Conservation (phyloP, 371 early-diverging fungal genomes). For the Rhizopus arrhizus region DNA sequence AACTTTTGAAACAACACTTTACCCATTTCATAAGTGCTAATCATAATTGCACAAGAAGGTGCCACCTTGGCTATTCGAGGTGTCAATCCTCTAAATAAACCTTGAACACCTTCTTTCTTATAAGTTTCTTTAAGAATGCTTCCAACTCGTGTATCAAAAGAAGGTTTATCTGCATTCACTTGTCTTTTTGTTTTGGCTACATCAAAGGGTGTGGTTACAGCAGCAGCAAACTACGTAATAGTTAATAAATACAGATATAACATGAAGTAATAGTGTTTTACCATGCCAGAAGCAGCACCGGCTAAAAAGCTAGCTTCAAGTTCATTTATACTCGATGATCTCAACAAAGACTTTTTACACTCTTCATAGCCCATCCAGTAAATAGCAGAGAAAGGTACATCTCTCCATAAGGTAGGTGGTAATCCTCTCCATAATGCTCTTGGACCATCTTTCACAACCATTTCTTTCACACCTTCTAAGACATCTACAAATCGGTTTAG, state of each 20-base stretch:
- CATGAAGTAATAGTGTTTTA: slow-evolving; percentile 31
- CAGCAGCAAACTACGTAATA: slow-evolving; percentile 72
- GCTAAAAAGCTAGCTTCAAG: slow-evolving; percentile 63
- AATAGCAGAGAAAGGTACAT: slow-evolving; percentile 89
- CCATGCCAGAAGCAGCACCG: slow-evolving; percentile 77
- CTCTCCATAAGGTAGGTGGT: slow-evolving; percentile 90
- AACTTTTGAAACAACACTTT: slow-evolving; percentile 51
- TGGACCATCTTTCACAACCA: slow-evolving; percentile 65
- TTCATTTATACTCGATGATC: slow-evolving; percentile 28
- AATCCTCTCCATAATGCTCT: slow-evolving; percentile 84
- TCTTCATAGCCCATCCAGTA: slow-evolving; percentile 93
- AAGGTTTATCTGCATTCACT: slow-evolving; percentile 42
- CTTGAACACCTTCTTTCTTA: slow-evolving; percentile 69
- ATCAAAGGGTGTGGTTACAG: slow-evolving; percentile 93
- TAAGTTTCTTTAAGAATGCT: slow-evolving; percentile 57
- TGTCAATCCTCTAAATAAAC: slow-evolving; percentile 75
- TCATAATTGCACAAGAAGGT: slow-evolving; percentile 97
- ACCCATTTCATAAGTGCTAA: slow-evolving; percentile 79
- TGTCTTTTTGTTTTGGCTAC: slow-evolving; percentile 92
- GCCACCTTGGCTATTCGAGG: slow-evolving; percentile 90
- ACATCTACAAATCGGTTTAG: slow-evolving; percentile 39
- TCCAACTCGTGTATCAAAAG: slow-evolving; percentile 27
- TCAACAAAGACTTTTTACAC: slow-evolving; percentile 39
- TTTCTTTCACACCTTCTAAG: slow-evolving; percentile 59
- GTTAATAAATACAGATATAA: not conserved